Evolutionary conservation across 2,329 filamentous ascomycete genomes (phyloP), one percentile per base, ranked within the genome.

Genomic region (Bipolaris victoriae): DNA sequence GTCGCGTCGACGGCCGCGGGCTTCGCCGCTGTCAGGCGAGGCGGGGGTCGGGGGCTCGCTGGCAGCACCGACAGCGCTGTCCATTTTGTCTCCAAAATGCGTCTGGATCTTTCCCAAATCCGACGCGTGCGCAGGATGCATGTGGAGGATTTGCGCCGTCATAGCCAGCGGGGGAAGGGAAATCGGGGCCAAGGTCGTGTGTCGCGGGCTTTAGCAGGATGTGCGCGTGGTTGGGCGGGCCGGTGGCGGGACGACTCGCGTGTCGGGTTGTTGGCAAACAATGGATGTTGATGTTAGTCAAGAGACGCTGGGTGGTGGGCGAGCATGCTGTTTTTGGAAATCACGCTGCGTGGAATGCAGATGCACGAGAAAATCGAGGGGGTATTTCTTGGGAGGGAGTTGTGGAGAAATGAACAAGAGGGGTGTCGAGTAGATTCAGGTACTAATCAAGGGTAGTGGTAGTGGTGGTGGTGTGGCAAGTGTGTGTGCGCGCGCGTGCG

Each of bases 81-180:
- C 73, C 73, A 76, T 76, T 41, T 72, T 73, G 59, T 71, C 66
- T 52, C 69, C 68, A 55, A 72, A 72, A 58, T 72, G 69, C 26
- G 69, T 65, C 58, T 70, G 66, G 33, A 73, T 64, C 63, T 74
- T 72, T 58, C 64, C 66, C 67, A 77, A 71, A 54, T 74, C 72
- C 53, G 74, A 67, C 58, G 68, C 61, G 64, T 75, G 71, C 59
- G 62, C 71, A 62, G 74, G 67, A 58, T 76, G 75, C 70, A 76
- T 76, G 35, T 73, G 66, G 44, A 77, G 68, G 53, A 76, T 69
- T 70, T 76, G 74, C 60, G 74, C 73, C 66, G 73, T 75, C 73
- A 76, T 76, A 36, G 69, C 69, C 65, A 55, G 65, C 37, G 54
- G 57, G 60, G 22, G 15, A 50, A 55, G 48, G 52, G 52, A 16